These are phyloP conservation scores for Trametes polyzona DNA, from an alignment of 1,284 basidiomycete species.

Conservation along the genomic window DNA sequence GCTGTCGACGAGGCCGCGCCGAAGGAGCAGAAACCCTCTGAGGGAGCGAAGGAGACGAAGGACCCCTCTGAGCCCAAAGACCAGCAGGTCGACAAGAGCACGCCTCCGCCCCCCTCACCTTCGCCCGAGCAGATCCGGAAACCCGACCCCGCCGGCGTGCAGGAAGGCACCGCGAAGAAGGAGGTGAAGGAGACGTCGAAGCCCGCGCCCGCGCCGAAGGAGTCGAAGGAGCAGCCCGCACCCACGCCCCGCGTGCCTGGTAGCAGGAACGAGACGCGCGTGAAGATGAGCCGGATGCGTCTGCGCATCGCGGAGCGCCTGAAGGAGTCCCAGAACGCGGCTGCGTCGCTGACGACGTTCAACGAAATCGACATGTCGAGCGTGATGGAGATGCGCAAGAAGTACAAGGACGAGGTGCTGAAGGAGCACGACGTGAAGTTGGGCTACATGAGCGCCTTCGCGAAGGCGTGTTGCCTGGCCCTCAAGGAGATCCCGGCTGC, in stretches of 20 bases:
- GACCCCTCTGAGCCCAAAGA: slow-evolving; percentile 53
- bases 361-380: slow-evolving; percentile 99
- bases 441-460: slow-evolving; percentile 98
- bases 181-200: slow-evolving; percentile 47
- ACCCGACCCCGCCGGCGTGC: slow-evolving; percentile 38
- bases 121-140: slow-evolving; percentile 42
- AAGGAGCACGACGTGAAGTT: slow-evolving; percentile 97
- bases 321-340: slow-evolving; percentile 98
- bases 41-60: slow-evolving; percentile 46
- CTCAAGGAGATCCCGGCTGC: slow-evolving; percentile 93
- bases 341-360: slow-evolving; percentile 97
- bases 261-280: slow-evolving; percentile 85
- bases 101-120: slow-evolving; percentile 41
- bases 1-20: slow-evolving; percentile 53
- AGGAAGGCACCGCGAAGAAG: slow-evolving; percentile 44
- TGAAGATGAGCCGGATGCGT: slow-evolving; percentile 99
- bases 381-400: slow-evolving; percentile 91
- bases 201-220: slow-evolving; percentile 42
- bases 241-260: slow-evolving; percentile 49
- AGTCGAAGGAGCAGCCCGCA: slow-evolving; percentile 40
- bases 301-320: slow-evolving; percentile 95
- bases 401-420: slow-evolving; percentile 93
- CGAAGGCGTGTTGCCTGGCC: slow-evolving; percentile 85
- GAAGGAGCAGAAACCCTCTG: slow-evolving; percentile 32
- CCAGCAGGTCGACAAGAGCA: slow-evolving; percentile 50